A percentile compares a stretch with the other conserved stretches of the same genome.
Conservation (phyloP, 2,329 filamentous ascomycete species). For the Phialophora expanda region DNA sequence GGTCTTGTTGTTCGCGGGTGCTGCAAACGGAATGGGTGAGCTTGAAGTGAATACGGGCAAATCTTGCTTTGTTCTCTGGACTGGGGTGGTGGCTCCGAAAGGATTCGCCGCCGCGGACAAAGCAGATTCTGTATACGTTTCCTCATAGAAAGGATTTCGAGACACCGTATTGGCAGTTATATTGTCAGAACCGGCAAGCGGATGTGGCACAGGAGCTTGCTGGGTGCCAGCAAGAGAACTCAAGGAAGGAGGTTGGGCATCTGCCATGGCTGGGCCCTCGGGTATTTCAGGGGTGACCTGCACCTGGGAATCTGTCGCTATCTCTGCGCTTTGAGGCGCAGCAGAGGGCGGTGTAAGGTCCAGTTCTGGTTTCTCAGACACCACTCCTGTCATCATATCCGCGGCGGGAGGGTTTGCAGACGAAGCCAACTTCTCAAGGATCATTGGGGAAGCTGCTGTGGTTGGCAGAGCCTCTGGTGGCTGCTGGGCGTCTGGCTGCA, state of each 20-base stretch:
- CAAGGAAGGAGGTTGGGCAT: not conserved
- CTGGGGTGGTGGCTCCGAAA: conserved; percentile 13
- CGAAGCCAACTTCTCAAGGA: not conserved
- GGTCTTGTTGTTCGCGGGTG: conserved; percentile 1
- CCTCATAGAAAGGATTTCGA: not conserved
- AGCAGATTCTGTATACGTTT: not conserved
- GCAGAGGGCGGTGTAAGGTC: not conserved
- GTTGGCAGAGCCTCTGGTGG: not conserved
- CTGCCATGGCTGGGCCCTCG: not conserved
- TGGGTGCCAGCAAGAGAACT: not conserved
- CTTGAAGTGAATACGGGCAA: conserved; percentile 58
- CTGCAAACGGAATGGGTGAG: conserved; percentile 51
- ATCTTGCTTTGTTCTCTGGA: conserved; percentile 47
- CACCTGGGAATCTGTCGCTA: not conserved
- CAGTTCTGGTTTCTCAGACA: not conserved
- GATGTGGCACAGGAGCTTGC: not conserved
- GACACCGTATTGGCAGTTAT: not conserved
- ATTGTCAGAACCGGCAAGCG: not conserved
- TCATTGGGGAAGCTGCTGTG: not conserved
- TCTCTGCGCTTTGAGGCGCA: not conserved
- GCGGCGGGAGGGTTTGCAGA: not conserved
- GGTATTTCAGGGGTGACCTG: not conserved
- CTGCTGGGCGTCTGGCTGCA: conserved; percentile 10
- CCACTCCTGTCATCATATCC: not conserved
- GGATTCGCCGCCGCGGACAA: conserved; percentile 5